A percentile compares a stretch with the other conserved stretches of the same genome.
phyloP scores from a whole-genome alignment of 768 basidiomycete genomes.

The Gyrodon lividus region DNA sequence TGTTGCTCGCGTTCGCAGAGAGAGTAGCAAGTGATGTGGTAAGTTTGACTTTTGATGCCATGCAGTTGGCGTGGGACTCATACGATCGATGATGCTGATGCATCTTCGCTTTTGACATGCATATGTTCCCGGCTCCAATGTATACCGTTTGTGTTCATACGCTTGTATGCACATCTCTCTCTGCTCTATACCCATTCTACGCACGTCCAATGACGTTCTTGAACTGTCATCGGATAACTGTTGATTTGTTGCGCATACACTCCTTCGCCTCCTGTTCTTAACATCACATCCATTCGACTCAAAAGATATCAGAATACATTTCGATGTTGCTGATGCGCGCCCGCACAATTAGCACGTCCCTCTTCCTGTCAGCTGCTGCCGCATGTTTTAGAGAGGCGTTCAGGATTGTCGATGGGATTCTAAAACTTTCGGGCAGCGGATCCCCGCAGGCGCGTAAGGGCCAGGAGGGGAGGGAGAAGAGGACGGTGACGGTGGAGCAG shows the following conservation, averaged over 20 bases:
- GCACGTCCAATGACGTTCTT: too few relatives aligned
- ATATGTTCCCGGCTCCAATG: too few relatives aligned
- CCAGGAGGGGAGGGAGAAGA: conserved; percentile 1
- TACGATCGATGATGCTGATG: too few relatives aligned
- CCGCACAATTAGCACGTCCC: conserved; percentile 65
- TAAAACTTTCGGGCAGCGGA: conserved; percentile 46
- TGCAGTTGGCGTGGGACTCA: neutral
- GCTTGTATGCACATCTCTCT: too few relatives aligned
- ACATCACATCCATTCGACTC: neutral
- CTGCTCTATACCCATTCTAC: too few relatives aligned
- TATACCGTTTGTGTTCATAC: too few relatives aligned
- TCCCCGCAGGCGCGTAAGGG: conserved; percentile 3
- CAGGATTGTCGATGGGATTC: conserved; percentile 77
- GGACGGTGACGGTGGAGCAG: conserved; percentile 43
- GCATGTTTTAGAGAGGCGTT: conserved; percentile 89
- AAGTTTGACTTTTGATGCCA: conserved; percentile 23
- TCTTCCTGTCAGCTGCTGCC: conserved; percentile 82
- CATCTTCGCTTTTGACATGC: too few relatives aligned
- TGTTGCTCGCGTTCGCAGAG: conserved; percentile 80
- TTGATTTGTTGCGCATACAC: neutral
- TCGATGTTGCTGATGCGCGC: conserved; percentile 73
- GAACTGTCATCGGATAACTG: too few relatives aligned
- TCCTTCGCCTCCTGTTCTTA: conserved; percentile 4
- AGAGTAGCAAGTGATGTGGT: conserved; percentile 84
- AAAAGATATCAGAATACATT: conserved; percentile 85